Evolutionary conservation across 2,329 filamentous ascomycete species (phyloP), one percentile per base, ranked within the genome.

Genomic region (Talaromyces sp.): DNA sequence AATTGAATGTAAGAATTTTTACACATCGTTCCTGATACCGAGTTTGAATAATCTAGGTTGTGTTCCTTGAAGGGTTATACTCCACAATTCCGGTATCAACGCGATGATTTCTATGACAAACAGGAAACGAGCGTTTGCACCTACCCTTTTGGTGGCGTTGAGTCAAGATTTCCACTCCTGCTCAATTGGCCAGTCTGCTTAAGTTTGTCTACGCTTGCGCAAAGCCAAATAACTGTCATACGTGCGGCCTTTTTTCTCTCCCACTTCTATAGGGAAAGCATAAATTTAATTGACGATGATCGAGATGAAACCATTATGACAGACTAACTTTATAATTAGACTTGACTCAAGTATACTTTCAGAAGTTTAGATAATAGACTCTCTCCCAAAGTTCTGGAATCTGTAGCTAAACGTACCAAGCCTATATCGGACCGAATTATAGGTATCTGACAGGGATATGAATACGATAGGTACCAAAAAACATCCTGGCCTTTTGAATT

Each of bases 201-300:
- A 37, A 35, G 3, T 2, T 13, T 56, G n/a, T 37, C 31, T n/a
- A 56, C 50, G n/a, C 50, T 56, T 56, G 17, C 5, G 31, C 31
- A 35, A 22, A 56, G 27, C 50, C 22, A 56, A 37, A 15, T 3
- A 35, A 56, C 50, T 56, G 31, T 37, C 31, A 56, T 56, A 56
- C 35, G 27, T 35, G 27, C 49, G 15, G 27, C 19, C 25, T 37
- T 45, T 22, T 27, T 39, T 10, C 25, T 22, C 25, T 37, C 10
- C 33, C 47, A n/a, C 17, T 10, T 19, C 19, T 33, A 35, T 37
- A 10, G 8, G 13, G 33, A 22, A 35, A 19, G 17, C n/a, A 56
- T 19, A 56, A 35, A 22, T 41, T 68, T n/a, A 37, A 52, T 52
- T 41, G 15, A 63, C 25, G 15, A 37, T 31, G 22, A 57, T 37